Conservation (phyloP, 2,329 filamentous ascomycete species). For the Chaetomium olivaceum region DNA sequence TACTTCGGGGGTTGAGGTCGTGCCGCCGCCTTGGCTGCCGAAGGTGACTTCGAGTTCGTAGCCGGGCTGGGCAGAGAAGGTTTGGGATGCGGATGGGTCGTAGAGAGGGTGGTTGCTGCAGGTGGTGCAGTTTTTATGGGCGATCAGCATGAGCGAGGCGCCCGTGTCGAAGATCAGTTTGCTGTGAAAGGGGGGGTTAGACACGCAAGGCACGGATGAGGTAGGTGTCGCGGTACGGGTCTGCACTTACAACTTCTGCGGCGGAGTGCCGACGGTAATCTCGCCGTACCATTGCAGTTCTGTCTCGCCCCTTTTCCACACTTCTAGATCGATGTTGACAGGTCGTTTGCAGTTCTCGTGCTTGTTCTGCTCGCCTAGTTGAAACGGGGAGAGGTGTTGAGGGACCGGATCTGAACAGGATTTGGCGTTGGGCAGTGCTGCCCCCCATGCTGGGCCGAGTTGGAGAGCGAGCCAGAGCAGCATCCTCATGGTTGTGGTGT, state of each 20-base stretch:
- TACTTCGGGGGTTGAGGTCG: conserved; percentile 31
- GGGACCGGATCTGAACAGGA: background rate
- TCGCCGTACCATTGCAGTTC: conserved; percentile 29
- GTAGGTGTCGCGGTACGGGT: background rate
- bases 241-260: conserved; percentile 36
- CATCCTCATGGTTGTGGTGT: background rate
- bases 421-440: background rate
- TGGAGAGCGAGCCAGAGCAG: conserved; percentile 13
- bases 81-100: conserved; percentile 35
- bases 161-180: conserved; percentile 40
- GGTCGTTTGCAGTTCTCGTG: background rate
- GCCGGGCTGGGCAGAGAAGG: conserved; percentile 34
- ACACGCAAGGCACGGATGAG: background rate
- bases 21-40: conserved; percentile 35
- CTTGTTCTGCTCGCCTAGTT: background rate
- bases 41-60: conserved; percentile 28
- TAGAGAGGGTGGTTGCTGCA: conserved; percentile 35
- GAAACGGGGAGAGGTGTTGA: background rate
- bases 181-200: conserved; percentile 21
- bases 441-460: conserved; percentile 5
- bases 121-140: conserved; percentile 35
- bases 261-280: conserved; percentile 28
- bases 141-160: conserved; percentile 36
- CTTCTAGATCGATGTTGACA: conserved; percentile 18
- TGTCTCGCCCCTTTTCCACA: background rate